Percentiles rank a stretch among this genome's conserved stretches.
Conservation (phyloP, 768 basidiomycete species). For the Mycena olivaceomarginata region DNA sequence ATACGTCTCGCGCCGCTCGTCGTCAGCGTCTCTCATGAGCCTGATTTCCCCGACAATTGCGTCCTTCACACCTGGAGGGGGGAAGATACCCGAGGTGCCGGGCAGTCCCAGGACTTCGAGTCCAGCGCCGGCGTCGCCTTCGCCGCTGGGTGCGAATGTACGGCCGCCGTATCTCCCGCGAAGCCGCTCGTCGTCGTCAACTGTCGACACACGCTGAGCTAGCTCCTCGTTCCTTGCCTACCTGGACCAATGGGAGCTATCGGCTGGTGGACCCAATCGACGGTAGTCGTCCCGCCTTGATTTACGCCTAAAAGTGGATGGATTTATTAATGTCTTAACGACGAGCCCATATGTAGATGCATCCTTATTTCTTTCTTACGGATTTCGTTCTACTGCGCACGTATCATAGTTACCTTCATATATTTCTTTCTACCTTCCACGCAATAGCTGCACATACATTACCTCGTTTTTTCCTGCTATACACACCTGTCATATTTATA, state of each 20-base stretch:
- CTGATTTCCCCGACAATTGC: conserved; percentile 53
- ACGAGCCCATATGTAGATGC: conserved; percentile 34
- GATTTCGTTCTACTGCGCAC: conserved; percentile 15
- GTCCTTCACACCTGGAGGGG: conserved; percentile 31
- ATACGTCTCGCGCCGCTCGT: conserved; percentile 74
- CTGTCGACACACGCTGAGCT: conserved; percentile 34
- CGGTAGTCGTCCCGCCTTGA: neutral
- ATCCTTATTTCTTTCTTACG: conserved; percentile 1
- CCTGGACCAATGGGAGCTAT: neutral
- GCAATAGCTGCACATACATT: conserved; percentile 37
- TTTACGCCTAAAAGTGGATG: conserved; percentile 30
- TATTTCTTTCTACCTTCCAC: conserved; percentile 27
- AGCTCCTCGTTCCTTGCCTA: neutral
- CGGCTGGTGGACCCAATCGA: neutral
- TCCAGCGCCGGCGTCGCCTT: conserved; percentile 49
- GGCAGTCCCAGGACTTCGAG: conserved; percentile 38
- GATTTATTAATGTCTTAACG: conserved; percentile 40
- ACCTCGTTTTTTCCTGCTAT: conserved; percentile 26
- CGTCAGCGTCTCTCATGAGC: conserved; percentile 64
- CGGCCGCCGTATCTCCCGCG: conserved; percentile 53
- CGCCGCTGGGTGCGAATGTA: conserved; percentile 31
- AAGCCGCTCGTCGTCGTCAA: conserved; percentile 47
- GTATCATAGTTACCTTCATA: conserved; percentile 21
- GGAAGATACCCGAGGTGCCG: conserved; percentile 32
- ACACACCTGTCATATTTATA: conserved; percentile 27